phyloP scores from a whole-genome alignment of 2,329 filamentous ascomycete genomes.

The Lecanosticta acicola region DNA sequence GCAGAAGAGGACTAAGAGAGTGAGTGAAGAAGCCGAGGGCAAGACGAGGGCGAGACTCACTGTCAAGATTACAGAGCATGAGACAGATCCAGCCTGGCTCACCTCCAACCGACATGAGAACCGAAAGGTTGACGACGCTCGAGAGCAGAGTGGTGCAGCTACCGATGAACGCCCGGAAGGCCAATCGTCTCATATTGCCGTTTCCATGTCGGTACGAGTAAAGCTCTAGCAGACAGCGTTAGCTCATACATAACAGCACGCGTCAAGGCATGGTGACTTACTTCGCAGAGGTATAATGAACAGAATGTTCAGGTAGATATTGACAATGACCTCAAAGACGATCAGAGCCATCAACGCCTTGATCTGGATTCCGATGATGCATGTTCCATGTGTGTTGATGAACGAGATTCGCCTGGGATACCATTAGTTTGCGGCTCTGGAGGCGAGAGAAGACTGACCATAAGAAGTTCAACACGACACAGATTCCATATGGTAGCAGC shows the following conservation, averaged over 20 bases:
- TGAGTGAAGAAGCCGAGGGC: not conserved
- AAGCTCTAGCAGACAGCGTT: constrained; percentile 5
- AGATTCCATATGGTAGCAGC: constrained; percentile 11
- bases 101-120: constrained; percentile 10
- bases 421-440: not conserved
- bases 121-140: constrained; percentile 13
- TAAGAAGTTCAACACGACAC: constrained; percentile 12
- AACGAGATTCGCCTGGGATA: constrained; percentile 9
- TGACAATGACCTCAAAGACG: constrained; percentile 12
- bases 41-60: constrained; percentile 4
- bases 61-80: constrained; percentile 14
- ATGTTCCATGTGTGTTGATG: constrained; percentile 9
- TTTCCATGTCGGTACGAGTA: constrained; percentile 13
- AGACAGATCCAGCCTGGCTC: constrained; percentile 15
- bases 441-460: constrained; percentile 9
- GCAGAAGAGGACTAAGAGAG: constrained; percentile 12
- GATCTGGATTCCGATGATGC: constrained; percentile 11
- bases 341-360: constrained; percentile 12
- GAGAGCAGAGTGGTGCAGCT: constrained; percentile 13
- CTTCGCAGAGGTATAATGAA: constrained; percentile 15
- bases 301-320: constrained; percentile 13
- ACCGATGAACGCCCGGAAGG: constrained; percentile 11
- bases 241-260: not conserved
- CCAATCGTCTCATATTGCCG: constrained; percentile 11
- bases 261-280: not conserved